Percentiles rank a stretch among this genome's conserved stretches.
These are phyloP conservation scores for Oryza meridionalis DNA, from an alignment of 176 grass and related monocot species.

Conservation along the genomic window DNA sequence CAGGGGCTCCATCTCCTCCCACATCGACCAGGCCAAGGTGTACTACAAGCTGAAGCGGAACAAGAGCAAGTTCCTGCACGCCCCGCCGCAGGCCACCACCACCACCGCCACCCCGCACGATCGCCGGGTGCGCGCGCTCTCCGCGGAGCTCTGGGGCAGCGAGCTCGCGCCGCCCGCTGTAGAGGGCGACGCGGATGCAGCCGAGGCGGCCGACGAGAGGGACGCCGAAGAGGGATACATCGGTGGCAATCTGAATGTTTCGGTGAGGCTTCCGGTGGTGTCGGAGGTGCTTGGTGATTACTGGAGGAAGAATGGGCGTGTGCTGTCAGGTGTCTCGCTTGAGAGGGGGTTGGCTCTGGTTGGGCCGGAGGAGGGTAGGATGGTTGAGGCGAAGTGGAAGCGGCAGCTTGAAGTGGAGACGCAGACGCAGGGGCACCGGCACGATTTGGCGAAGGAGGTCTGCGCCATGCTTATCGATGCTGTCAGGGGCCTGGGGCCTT, in stretches of 20 bases:
- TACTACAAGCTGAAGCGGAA: constrained; percentile 94
- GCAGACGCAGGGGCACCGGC: constrained; percentile 51
- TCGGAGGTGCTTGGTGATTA: constrained; percentile 66
- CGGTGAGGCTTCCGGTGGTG: constrained; percentile 38
- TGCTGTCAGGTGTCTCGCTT: constrained; percentile 55
- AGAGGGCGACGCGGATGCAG: constrained; percentile 15
- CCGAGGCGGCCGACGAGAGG: constrained; percentile 24
- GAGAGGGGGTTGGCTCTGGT: constrained; percentile 56
- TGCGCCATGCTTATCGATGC: constrained; percentile 68
- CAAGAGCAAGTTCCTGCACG: constrained; percentile 79
- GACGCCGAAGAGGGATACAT: constrained; percentile 14
- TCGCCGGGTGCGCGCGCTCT: constrained; percentile 56
- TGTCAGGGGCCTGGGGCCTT: constrained; percentile 64
- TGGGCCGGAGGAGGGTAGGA: constrained; percentile 32
- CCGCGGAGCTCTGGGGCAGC: constrained; percentile 52
- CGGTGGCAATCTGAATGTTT: not conserved
- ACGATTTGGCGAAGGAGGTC: constrained; percentile 76
- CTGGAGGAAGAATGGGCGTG: constrained; percentile 55
- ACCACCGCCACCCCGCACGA: constrained; percentile 54
- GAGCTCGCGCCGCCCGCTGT: constrained; percentile 29
- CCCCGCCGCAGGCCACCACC: not conserved
- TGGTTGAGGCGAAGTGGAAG: constrained; percentile 63
- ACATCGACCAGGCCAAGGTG: constrained; percentile 62
- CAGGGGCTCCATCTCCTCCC: constrained; percentile 40
- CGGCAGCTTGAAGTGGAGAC: constrained; percentile 64